Evolutionary conservation across 352 stramenopile genomes (phyloP).

Genomic region (Globisporangium heterothallicum): DNA sequence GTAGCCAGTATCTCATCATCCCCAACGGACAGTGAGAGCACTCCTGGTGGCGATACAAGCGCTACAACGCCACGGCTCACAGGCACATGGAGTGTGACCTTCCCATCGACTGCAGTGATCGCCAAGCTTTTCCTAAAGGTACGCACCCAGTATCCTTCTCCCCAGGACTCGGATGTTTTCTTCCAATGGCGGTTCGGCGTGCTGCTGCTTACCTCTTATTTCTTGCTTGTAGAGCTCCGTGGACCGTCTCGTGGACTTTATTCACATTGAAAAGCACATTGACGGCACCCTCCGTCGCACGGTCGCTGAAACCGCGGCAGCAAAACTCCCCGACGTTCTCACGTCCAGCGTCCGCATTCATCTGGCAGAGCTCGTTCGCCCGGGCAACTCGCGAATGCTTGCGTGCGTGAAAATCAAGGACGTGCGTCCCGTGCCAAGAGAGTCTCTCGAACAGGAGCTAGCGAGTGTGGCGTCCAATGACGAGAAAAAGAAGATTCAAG

Average conservation of each 20-base stretch:
- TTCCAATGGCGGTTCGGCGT: too few species aligned
- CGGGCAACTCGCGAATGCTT: constrained; percentile 21
- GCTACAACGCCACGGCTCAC: constrained; percentile 8
- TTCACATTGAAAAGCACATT: constrained; percentile 43
- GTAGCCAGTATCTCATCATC: background rate
- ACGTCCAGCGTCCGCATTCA: constrained; percentile 28
- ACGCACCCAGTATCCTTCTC: too few species aligned
- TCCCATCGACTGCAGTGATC: constrained; percentile 18
- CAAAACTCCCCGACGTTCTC: constrained; percentile 26
- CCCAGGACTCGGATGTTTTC: too few species aligned
- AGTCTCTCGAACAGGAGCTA: constrained; percentile 56
- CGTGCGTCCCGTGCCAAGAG: constrained; percentile 28
- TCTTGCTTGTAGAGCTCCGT: constrained; percentile 24
- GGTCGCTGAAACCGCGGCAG: constrained; percentile 20
- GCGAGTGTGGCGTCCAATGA: constrained; percentile 41
- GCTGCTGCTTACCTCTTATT: background rate
- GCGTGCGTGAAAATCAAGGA: constrained; percentile 13
- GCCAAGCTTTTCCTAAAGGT: constrained; percentile 48
- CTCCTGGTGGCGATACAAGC: background rate
- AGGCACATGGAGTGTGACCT: constrained; percentile 44
- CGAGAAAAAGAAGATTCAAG: constrained; percentile 73
- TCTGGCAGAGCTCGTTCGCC: constrained; percentile 27
- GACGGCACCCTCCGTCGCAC: constrained; percentile 27
- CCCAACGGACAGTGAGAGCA: background rate
- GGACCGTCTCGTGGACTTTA: constrained; percentile 34